Base-by-base conservation (phyloP, 306 rosid species). In the Prunus persica region DNA sequence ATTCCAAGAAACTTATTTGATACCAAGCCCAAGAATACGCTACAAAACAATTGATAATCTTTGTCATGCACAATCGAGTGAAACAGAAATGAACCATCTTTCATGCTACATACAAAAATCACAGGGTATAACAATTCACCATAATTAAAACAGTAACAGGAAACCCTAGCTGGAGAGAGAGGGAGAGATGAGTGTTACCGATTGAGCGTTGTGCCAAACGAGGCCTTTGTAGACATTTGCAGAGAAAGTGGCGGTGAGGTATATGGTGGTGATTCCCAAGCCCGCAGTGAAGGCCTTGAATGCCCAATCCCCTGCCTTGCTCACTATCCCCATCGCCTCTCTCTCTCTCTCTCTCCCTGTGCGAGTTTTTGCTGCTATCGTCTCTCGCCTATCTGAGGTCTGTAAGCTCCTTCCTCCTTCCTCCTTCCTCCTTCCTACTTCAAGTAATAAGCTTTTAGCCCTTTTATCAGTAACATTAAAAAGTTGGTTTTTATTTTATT, bases 171-270 rank as follows among this genome's bases (percentile, higher is more conserved):
- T 15, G 46, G 16, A 74, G 57, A 38, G 65, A 50, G 51, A 73
- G 71, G 19, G 74, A 57, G 71, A 57, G 72, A 58, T 16, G 43
- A 47, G 32, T 19, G 10, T 58, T 76, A 93, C 97, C 32, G 90
- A 69, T 86, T 93, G 98, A 84, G 93, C 83, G 14, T 93, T 91
- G 81, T 93, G 98, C 98, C 96, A 93, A 45, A 93, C 74, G 60
- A 93, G 76, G 81, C 98, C 98, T 84, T 79, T 84, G 89, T 93
- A 86, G 79, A 93, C 87, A 77, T 89, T 87, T 56, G 82, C 76
- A 72, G 97, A 91, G 84, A 91, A 93, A 28, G 92, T 85, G 55
- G 72, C 90, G 19, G 95, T 69, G 81, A 93, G 97, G 78, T 89
- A 93, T n/a, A 93, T 66, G 75, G 97, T 89, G 57, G 93, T 24